Conservation (phyloP, 306 rosid genomes). For the Carpinus viminea region DNA sequence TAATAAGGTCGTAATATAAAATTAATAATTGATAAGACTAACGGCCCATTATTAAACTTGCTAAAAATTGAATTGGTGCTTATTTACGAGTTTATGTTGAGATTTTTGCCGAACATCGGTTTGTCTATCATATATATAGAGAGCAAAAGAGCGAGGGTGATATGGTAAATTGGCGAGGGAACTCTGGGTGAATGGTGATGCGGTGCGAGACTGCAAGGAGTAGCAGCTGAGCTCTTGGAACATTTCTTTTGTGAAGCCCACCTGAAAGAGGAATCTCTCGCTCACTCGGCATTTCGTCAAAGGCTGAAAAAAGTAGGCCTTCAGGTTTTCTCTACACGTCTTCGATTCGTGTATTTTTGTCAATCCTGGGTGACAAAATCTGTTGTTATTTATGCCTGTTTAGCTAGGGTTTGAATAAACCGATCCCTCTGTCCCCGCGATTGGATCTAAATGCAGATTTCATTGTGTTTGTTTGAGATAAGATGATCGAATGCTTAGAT, state of each 20-base stretch:
- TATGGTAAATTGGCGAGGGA: not conserved
- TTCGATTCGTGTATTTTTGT: not conserved
- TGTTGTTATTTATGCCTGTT: not conserved
- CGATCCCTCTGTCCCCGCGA: not conserved
- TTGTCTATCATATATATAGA: no score
- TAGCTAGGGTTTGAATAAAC: constrained; percentile 9
- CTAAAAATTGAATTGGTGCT: no score
- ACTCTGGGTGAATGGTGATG: not conserved
- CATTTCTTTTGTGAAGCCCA: not conserved
- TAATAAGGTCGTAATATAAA: no score
- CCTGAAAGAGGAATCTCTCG: not conserved
- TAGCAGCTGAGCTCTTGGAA: not conserved
- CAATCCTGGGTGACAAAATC: not conserved
- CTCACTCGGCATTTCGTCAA: not conserved
- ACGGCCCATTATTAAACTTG: no score
- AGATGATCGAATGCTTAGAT: not conserved
- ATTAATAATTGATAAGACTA: no score
- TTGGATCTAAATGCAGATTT: constrained; percentile 15
- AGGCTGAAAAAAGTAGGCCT: not conserved
- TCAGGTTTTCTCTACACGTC: not conserved
- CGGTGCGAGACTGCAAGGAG: not conserved
- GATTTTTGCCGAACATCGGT: no score
- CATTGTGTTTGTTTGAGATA: not conserved
- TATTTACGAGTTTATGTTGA: not conserved
- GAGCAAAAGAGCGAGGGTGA: not conserved